Conservation (phyloP, 306 rosid genomes). For the Quercus wislizeni region DNA sequence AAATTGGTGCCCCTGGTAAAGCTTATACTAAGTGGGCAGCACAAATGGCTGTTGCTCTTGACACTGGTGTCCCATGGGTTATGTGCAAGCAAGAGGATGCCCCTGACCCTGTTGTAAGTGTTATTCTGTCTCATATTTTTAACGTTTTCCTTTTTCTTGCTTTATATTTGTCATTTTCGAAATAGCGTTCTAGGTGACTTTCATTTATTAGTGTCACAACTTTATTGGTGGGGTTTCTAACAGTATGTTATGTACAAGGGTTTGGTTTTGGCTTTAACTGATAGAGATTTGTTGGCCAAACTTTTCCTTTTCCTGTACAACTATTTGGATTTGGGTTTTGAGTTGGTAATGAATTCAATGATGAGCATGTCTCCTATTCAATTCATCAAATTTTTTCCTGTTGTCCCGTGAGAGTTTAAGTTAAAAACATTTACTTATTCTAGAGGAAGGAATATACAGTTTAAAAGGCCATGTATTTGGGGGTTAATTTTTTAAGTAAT, state of each 20-base stretch:
- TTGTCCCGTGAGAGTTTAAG: not conserved
- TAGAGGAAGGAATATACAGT: no score
- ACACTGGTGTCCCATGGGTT: conserved; percentile 94
- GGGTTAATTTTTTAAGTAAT: not conserved
- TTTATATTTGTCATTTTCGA: conserved; percentile 15
- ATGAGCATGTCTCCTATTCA: not conserved
- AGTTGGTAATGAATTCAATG: not conserved
- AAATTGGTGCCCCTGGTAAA: conserved; percentile 85
- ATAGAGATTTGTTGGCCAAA: conserved; percentile 4
- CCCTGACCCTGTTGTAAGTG: conserved; percentile 84
- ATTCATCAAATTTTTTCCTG: not conserved
- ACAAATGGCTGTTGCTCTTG: conserved; percentile 83
- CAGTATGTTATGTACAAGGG: conserved; percentile 15
- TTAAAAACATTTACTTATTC: not conserved
- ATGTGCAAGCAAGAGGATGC: conserved; percentile 99
- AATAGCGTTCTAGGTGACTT: conserved; percentile 9
- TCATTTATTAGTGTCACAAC: conserved; percentile 14
- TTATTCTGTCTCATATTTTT: not conserved
- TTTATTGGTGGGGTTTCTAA: conserved; percentile 44
- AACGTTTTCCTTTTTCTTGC: not conserved
- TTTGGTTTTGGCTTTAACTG: conserved; percentile 2
- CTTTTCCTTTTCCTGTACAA: conserved; percentile 16
- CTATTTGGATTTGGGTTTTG: conserved; percentile 6
- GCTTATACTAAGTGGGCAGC: conserved; percentile 88
- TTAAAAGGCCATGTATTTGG: not conserved